phyloP scores from a whole-genome alignment of 106 monocot genomes.

The Acanthochlamys bracteata region DNA sequence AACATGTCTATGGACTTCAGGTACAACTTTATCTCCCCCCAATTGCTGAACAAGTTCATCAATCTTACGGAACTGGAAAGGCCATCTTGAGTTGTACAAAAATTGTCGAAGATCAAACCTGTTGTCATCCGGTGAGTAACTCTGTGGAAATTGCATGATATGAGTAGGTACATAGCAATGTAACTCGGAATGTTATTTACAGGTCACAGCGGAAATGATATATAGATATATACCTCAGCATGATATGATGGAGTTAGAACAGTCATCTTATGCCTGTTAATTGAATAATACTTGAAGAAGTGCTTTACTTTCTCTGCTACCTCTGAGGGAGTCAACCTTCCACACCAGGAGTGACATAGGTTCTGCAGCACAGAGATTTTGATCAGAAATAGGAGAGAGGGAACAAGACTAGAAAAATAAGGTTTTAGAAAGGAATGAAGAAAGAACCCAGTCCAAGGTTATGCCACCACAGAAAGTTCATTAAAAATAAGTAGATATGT shows the following conservation, averaged over 20 bases:
- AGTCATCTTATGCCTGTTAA: slow-evolving; percentile 98
- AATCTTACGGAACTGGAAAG: slow-evolving; percentile 92
- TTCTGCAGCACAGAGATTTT: slow-evolving; percentile 32
- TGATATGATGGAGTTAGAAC: slow-evolving; percentile 98
- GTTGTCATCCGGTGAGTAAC: slow-evolving; percentile 98
- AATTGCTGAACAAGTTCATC: slow-evolving; percentile 61
- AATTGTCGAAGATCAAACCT: slow-evolving; percentile 96
- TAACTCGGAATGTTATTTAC: too few species aligned
- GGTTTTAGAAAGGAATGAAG: too few species aligned
- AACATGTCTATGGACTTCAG: not conserved
- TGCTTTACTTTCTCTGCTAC: slow-evolving; percentile 94
- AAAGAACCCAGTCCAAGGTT: too few species aligned
- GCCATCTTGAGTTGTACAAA: slow-evolving; percentile 94
- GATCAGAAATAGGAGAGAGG: too few species aligned
- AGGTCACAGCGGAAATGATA: not conserved
- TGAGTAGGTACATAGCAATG: too few species aligned
- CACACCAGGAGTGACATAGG: slow-evolving; percentile 89
- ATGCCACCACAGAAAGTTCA: too few species aligned
- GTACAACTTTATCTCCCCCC: slow-evolving; percentile 17
- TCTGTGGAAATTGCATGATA: slow-evolving; percentile 29
- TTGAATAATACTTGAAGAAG: slow-evolving; percentile 97
- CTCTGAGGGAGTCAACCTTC: slow-evolving; percentile 66
- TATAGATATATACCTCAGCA: slow-evolving; percentile 58
- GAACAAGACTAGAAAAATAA: too few species aligned
- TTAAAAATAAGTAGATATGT: too few species aligned